phyloP scores from a whole-genome alignment of 352 stramenopile species.

The Phytophthora vignae region DNA sequence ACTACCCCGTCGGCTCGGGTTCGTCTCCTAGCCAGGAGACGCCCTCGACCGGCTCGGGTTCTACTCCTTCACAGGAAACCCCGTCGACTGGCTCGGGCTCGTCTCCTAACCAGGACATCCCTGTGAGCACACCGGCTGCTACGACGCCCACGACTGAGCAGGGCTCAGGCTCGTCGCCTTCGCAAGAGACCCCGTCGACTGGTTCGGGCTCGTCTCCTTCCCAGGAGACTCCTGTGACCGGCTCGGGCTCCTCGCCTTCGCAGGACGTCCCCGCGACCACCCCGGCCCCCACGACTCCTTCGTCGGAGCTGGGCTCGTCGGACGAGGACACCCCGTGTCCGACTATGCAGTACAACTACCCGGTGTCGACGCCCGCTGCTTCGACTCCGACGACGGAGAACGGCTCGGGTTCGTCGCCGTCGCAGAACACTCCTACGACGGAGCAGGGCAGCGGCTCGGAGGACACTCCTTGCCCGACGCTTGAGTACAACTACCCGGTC shows the following conservation, averaged over 20 bases:
- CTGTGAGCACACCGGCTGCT: constrained; percentile 5
- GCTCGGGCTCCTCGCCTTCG: constrained; percentile 4
- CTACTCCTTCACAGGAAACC: no score
- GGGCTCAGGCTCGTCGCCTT: not conserved
- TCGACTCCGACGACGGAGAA: not conserved
- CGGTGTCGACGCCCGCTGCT: constrained; percentile 13
- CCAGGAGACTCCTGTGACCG: not conserved
- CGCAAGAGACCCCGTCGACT: constrained; percentile 12
- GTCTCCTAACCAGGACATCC: not conserved
- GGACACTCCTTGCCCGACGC: constrained; percentile 28
- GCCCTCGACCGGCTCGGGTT: not conserved
- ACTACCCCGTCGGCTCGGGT: constrained; percentile 20
- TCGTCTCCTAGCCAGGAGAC: not conserved
- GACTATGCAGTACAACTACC: constrained; percentile 43
- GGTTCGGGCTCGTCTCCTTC: not conserved
- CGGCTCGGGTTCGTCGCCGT: not conserved
- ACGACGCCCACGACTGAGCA: not conserved
- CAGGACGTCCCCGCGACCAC: constrained; percentile 26
- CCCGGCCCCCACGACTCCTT: constrained; percentile 7
- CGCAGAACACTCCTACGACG: constrained; percentile 8
- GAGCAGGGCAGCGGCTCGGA: constrained; percentile 4
- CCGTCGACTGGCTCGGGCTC: no score
- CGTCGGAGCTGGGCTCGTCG: not conserved
- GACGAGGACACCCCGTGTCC: constrained; percentile 26
- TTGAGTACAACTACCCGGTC: constrained; percentile 41